phyloP scores from a whole-genome alignment of 345 rosid genomes.

The Reutealis trisperma region DNA sequence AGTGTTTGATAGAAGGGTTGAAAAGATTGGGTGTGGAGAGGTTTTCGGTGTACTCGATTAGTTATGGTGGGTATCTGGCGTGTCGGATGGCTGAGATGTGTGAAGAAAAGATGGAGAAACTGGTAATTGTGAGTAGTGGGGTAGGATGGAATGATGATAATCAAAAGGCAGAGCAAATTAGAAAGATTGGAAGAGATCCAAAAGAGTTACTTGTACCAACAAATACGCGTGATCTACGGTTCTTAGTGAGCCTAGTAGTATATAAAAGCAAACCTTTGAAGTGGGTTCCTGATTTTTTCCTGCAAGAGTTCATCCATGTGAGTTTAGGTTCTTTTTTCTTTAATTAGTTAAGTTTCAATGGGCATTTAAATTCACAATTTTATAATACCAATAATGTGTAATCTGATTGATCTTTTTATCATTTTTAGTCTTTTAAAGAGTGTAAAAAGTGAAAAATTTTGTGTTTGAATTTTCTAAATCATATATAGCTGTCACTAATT shows the following conservation, averaged over 20 bases:
- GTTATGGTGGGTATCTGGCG: slow-evolving; percentile 83
- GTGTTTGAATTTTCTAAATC: too few species aligned
- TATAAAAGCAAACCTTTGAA: slow-evolving; percentile 34
- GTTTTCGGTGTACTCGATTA: slow-evolving; percentile 54
- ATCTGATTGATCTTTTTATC: too few species aligned
- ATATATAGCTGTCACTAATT: too few species aligned
- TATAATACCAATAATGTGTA: too few species aligned
- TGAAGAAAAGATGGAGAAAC: slow-evolving; percentile 48
- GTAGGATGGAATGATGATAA: slow-evolving; percentile 42
- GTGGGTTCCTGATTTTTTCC: slow-evolving; percentile 61
- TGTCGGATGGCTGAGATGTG: slow-evolving; percentile 65
- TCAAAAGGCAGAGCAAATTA: slow-evolving; percentile 43
- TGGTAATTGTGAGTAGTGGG: slow-evolving; percentile 71
- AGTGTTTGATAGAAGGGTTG: slow-evolving; percentile 53
- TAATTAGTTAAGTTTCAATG: too few species aligned
- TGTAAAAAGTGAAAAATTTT: too few species aligned
- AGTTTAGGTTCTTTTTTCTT: slow-evolving; percentile 16
- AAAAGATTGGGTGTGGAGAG: slow-evolving; percentile 50
- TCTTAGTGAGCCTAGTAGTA: slow-evolving; percentile 41
- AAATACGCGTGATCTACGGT: slow-evolving; percentile 49
- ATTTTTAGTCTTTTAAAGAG: too few species aligned
- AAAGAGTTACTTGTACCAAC: slow-evolving; percentile 56
- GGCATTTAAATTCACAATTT: too few species aligned
- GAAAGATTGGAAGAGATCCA: slow-evolving; percentile 45
- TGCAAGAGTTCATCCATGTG: slow-evolving; percentile 59